phyloP scores from a whole-genome alignment of 2,329 filamentous ascomycete species.

The Onygena corvina region DNA sequence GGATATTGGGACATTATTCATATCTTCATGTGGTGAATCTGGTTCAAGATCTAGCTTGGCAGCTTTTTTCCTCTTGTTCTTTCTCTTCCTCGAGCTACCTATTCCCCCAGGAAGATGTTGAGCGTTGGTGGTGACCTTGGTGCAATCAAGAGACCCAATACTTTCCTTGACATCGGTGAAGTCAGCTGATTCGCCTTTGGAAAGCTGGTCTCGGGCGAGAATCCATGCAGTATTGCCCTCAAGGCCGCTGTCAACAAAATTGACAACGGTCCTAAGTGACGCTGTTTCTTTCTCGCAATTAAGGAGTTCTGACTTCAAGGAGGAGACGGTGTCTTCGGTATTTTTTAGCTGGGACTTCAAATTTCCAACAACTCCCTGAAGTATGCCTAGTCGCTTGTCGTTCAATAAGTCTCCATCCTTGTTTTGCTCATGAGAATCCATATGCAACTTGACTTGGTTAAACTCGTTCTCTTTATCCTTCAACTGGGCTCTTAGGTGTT shows the following conservation, averaged over 20 bases:
- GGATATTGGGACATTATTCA: constrained; percentile 14
- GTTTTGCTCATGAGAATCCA: constrained; percentile 16
- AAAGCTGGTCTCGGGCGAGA: constrained; percentile 24
- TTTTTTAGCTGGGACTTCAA: constrained; percentile 43
- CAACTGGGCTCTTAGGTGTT: constrained; percentile 28
- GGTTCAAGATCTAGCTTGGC: constrained; percentile 40
- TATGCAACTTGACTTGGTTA: constrained; percentile 21
- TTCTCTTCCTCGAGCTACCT: constrained; percentile 59
- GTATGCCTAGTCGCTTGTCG: constrained; percentile 43
- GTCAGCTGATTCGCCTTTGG: constrained; percentile 24
- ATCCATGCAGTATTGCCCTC: constrained; percentile 28
- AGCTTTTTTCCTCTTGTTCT: constrained; percentile 79
- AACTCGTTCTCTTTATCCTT: constrained; percentile 33
- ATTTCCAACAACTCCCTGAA: constrained; percentile 45
- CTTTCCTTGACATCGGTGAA: constrained; percentile 16
- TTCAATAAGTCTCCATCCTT: constrained; percentile 28
- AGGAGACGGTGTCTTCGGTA: constrained; percentile 40
- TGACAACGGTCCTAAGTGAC: constrained; percentile 26
- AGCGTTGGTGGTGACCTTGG: not conserved
- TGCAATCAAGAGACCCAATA: not conserved
- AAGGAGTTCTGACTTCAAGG: constrained; percentile 33
- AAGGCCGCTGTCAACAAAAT: constrained; percentile 32
- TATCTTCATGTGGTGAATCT: constrained; percentile 23
- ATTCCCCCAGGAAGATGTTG: constrained; percentile 17
- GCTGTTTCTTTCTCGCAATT: constrained; percentile 29